Conservation (phyloP, 352 stramenopile genomes). For the Pelagophyceae sp. region DNA sequence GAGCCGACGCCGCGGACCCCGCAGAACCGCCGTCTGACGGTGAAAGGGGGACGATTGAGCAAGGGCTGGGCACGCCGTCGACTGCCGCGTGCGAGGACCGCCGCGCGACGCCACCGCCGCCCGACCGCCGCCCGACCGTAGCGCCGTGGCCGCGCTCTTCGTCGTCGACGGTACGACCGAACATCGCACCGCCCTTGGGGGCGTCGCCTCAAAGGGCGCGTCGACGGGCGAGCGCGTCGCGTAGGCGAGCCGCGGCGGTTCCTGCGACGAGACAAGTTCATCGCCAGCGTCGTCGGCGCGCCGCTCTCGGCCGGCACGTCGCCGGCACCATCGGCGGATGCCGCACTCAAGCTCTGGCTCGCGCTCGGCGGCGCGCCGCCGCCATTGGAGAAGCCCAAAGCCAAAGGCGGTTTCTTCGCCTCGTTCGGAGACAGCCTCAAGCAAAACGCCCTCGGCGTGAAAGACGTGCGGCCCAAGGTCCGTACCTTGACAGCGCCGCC, state of each 20-base stretch:
- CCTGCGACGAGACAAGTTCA: slow-evolving; percentile 2
- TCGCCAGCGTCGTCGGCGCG: background rate
- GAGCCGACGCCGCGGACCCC: no score
- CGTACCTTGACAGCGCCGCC: no score
- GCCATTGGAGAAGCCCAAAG: background rate
- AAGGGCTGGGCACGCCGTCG: no score
- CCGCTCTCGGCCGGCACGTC: background rate
- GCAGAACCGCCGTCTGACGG: no score
- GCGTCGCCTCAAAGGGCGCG: no score
- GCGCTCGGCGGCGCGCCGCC: background rate
- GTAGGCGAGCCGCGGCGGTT: slow-evolving; percentile 12
- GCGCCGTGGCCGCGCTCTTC: background rate
- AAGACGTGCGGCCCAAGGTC: slow-evolving; percentile 8
- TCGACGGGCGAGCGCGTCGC: no score
- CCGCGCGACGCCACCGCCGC: no score
- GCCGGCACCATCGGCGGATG: background rate
- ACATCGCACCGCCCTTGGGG: no score
- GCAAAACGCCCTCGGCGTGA: slow-evolving; percentile 3
- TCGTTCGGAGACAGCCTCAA: background rate
- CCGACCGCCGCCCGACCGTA: no score
- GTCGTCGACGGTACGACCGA: background rate
- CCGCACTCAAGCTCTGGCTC: slow-evolving; percentile 2
- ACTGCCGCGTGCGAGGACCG: no score
- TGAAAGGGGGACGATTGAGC: no score
- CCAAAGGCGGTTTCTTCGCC: slow-evolving; percentile 5